A percentile compares a stretch with the other conserved stretches of the same genome.
Conservation (phyloP, 208 protist genomes). For the Lotmaria passim region DNA sequence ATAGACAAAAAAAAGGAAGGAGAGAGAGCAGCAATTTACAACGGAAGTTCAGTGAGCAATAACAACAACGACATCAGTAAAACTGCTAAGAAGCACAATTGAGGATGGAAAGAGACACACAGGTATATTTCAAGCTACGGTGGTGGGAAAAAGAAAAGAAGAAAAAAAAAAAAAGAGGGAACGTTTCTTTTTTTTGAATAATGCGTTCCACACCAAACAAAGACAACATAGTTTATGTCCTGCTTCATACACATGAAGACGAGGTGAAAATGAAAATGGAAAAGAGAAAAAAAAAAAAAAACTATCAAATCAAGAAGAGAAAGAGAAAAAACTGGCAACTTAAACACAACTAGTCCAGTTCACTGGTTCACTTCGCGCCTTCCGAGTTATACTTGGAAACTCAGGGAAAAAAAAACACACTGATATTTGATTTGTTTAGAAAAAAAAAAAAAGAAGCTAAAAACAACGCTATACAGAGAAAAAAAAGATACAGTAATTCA, state of each 20-base stretch:
- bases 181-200: too few relatives aligned
- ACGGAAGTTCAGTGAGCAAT: too few relatives aligned
- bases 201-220: neutral
- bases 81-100: too few relatives aligned
- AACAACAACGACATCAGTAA: too few relatives aligned
- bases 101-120: too few relatives aligned
- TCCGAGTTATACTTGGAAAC: conserved; percentile 19
- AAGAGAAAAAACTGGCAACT: neutral
- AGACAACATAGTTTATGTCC: neutral
- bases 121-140: too few relatives aligned
- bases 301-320: neutral
- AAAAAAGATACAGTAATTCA: conserved; percentile 1
- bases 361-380: neutral
- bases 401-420: conserved; percentile 15
- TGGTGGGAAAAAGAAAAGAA: neutral
- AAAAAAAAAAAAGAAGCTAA: neutral
- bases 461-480: neutral
- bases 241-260: conserved; percentile 26
- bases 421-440: neutral
- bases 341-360: neutral
- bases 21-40: too few relatives aligned
- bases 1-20: neutral
- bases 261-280: neutral
- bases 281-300: neutral
- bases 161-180: conserved; percentile 1